Base-by-base conservation (phyloP, 805 yeast genomes). In the Vanderwaltozyma yarrowii region DNA sequence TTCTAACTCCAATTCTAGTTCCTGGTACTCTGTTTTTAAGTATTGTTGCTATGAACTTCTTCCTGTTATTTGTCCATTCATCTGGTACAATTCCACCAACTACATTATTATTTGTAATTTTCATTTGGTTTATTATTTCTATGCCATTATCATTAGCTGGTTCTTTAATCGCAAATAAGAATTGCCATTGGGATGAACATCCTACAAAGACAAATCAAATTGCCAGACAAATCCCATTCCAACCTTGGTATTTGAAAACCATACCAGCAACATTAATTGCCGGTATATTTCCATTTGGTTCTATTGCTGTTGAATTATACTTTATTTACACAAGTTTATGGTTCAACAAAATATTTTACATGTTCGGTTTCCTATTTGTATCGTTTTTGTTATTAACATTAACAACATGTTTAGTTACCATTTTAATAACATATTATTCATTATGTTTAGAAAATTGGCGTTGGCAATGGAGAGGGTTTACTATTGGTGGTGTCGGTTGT, bases 381-480 rank as follows among this genome's bases (percentile, higher is more conserved):
- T 87, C 96, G 51, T 78, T 84, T 57, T 45, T 80, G n/a, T 69
- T 88, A 55, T 81, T 86, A 85, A 66, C 84, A 11, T 51, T 81
- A 50, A 87, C 96, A 5, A 80, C 95, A 12, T 70, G 81, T 12
- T 69, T 88, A 42, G 86, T 87, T 23, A 80, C 96, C 0, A 67
- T 87, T 17, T 67, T 89, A 52, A 72, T 86, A 60, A 75, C 81
- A 20, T 92, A 92, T 61, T 81, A 84, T 66, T 73, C 86, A 4
- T 70, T 92, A 47, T 85, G 95, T 56, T 67, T 85, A 36, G 98
- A 92, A 58, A 85, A 92, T 61, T 88, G 94, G 69, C 77, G 78
- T 60, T 92, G 98, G 98, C 96, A 89, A 57, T 92, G 98, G 98
- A 78, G 88, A 60, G 76, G 95, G 3, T 74, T 81, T 52, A 73